Conservation (phyloP, 495 filamentous ascomycete genomes). For the Staphylotrichum longicolle region DNA sequence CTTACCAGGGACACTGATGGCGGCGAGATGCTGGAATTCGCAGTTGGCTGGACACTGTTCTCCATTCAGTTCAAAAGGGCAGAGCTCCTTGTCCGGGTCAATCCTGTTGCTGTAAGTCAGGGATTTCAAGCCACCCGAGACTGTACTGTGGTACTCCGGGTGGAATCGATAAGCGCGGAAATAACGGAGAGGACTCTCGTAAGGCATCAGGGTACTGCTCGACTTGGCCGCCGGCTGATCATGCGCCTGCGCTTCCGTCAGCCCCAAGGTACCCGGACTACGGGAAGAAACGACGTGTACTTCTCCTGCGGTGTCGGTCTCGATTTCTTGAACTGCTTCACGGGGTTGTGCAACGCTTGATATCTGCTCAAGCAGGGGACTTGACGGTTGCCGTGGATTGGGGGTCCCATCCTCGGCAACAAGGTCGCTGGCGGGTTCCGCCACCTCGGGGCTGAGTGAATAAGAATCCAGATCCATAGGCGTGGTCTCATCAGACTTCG, state of each 20-base stretch:
- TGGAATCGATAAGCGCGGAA: slow-evolving; percentile 92
- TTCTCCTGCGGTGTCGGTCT: slow-evolving; percentile 34
- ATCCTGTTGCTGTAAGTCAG: slow-evolving; percentile 91
- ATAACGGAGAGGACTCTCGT: slow-evolving; percentile 74
- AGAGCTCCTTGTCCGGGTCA: slow-evolving; percentile 67
- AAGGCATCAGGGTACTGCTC: slow-evolving; percentile 58
- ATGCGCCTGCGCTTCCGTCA: slow-evolving; percentile 25
- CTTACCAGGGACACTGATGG: slow-evolving; percentile 79
- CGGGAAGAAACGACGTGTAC: slow-evolving; percentile 35
- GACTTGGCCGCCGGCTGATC: slow-evolving; percentile 8
- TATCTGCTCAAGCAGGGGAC: slow-evolving; percentile 27
- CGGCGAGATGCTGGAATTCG: slow-evolving; percentile 74
- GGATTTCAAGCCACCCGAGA: slow-evolving; percentile 77
- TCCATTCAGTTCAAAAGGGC: slow-evolving; percentile 67
- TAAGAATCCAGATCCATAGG: slow-evolving; percentile 34
- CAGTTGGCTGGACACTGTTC: slow-evolving; percentile 77
- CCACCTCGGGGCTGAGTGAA: slow-evolving; percentile 21
- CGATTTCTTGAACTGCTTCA: slow-evolving; percentile 31
- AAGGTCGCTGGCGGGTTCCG: not conserved
- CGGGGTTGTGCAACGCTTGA: slow-evolving; percentile 29
- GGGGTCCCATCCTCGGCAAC: not conserved
- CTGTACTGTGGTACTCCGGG: slow-evolving; percentile 64
- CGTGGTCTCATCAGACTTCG: slow-evolving; percentile 23
- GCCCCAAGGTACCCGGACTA: not conserved
- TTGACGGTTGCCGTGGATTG: slow-evolving; percentile 7